Evolutionary conservation across 2,329 filamentous ascomycete genomes (phyloP).

Genomic region (Ceratocystis variospora): DNA sequence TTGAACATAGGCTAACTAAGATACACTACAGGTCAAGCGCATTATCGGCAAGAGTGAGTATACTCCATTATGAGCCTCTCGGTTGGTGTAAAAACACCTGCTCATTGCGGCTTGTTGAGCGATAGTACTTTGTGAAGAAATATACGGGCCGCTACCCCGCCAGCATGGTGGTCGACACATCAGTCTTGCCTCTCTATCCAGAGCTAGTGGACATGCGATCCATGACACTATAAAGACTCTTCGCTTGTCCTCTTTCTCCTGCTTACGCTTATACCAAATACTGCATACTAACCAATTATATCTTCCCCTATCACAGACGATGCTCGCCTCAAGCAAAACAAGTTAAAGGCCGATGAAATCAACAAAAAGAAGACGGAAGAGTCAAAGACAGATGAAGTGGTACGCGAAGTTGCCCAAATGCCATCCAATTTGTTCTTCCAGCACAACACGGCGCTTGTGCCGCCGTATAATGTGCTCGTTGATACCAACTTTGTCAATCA

Average conservation of each 20-base stretch:
- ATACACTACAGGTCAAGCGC: conserved; percentile 49
- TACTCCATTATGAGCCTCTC: not conserved
- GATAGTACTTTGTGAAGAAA: not conserved
- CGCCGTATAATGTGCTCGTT: conserved; percentile 66
- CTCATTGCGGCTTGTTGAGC: not conserved
- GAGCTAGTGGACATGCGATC: not conserved
- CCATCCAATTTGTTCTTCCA: conserved; percentile 77
- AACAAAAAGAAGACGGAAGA: conserved; percentile 44
- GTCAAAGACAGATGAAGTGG: conserved; percentile 43
- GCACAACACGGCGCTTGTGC: conserved; percentile 73
- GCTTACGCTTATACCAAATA: not conserved
- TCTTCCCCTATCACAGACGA: conserved; percentile 36
- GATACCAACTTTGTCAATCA: conserved; percentile 88
- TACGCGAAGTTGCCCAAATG: conserved; percentile 68
- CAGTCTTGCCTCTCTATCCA: not conserved
- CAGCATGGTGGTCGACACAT: not conserved
- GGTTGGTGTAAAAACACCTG: too few relatives aligned
- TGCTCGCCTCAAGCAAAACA: conserved; percentile 68
- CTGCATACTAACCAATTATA: not conserved
- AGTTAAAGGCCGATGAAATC: conserved; percentile 47
- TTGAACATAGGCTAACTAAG: conserved; percentile 20
- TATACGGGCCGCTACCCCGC: not conserved
- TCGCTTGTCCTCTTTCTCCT: not conserved
- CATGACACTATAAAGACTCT: not conserved
- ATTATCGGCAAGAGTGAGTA: conserved; percentile 53